phyloP scores from a whole-genome alignment of 2,329 filamentous ascomycete species.

The Claviceps arundinis region DNA sequence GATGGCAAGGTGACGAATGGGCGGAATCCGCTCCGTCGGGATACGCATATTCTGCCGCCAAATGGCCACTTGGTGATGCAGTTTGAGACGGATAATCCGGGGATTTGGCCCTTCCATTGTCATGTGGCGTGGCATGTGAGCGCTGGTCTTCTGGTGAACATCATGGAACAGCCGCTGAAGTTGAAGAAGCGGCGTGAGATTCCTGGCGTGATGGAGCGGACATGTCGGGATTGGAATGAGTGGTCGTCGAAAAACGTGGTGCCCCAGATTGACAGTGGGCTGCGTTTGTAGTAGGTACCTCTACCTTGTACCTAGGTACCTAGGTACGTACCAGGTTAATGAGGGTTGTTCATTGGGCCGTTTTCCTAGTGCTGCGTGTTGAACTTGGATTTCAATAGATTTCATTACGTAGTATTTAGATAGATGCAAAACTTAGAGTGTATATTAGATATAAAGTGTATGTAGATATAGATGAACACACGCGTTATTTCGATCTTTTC shows the following conservation, averaged over 20 bases:
- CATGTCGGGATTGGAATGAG: not conserved
- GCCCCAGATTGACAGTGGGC: not conserved
- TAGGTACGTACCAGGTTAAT: too few species aligned
- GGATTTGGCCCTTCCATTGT: slow-evolving; percentile 36
- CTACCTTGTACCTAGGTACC: too few species aligned
- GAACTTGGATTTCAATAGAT: too few species aligned
- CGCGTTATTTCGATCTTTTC: too few species aligned
- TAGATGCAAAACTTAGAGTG: too few species aligned
- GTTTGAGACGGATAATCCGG: slow-evolving; percentile 35
- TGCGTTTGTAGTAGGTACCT: not conserved
- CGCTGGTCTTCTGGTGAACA: not conserved
- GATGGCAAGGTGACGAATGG: slow-evolving; percentile 8
- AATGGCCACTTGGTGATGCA: slow-evolving; percentile 35
- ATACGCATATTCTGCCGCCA: slow-evolving; percentile 33
- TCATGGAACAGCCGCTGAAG: not conserved
- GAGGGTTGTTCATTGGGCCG: too few species aligned
- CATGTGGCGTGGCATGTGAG: slow-evolving; percentile 32
- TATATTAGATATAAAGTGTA: too few species aligned
- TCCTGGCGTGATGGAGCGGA: not conserved
- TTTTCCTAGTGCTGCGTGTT: too few species aligned
- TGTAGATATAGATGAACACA: too few species aligned
- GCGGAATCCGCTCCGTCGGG: slow-evolving; percentile 36
- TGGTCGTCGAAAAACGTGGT: not conserved
- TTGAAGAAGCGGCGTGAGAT: not conserved
- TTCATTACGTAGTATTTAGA: too few species aligned